Evolutionary conservation across 2,329 filamentous ascomycete genomes (phyloP).

Genomic region (Berkeleyomyces basicola): DNA sequence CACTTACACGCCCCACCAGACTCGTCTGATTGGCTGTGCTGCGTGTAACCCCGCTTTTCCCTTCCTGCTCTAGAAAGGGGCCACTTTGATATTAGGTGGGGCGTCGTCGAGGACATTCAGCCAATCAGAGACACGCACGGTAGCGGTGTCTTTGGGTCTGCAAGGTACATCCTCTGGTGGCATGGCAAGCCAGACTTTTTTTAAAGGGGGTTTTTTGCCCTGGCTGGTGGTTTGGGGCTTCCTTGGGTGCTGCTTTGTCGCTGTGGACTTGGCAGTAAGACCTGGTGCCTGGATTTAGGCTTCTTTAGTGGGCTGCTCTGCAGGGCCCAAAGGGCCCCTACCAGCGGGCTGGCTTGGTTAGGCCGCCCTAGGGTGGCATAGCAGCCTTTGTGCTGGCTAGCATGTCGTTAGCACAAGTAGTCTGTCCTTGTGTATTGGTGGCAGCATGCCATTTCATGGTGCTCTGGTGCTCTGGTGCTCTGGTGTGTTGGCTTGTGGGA

Average conservation of each 20-base stretch:
- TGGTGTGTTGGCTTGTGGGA: not conserved
- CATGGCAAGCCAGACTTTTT: not conserved
- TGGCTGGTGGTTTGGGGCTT: not conserved
- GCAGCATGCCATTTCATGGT: too few species aligned
- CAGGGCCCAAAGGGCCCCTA: not conserved
- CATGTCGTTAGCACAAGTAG: not conserved
- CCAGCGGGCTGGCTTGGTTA: not conserved
- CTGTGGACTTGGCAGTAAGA: too few species aligned
- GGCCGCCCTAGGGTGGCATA: not conserved
- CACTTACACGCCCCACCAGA: not conserved
- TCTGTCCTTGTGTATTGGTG: too few species aligned
- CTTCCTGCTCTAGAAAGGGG: conserved; percentile 1
- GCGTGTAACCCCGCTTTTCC: not conserved
- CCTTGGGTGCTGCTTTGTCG: not conserved
- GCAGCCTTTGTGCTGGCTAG: not conserved
- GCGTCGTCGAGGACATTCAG: not conserved
- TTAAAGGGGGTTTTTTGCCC: not conserved
- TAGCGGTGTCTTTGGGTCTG: conserved; percentile 1
- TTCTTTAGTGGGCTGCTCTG: not conserved
- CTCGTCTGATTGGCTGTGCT: not conserved
- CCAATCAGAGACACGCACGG: not conserved
- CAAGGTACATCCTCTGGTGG: conserved; percentile 6
- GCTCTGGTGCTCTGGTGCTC: too few species aligned
- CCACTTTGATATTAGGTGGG: conserved; percentile 5
- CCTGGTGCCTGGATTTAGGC: not conserved